Evolutionary conservation across 352 stramenopile genomes (phyloP).

Genomic region (Globisporangium sylvaticum): DNA sequence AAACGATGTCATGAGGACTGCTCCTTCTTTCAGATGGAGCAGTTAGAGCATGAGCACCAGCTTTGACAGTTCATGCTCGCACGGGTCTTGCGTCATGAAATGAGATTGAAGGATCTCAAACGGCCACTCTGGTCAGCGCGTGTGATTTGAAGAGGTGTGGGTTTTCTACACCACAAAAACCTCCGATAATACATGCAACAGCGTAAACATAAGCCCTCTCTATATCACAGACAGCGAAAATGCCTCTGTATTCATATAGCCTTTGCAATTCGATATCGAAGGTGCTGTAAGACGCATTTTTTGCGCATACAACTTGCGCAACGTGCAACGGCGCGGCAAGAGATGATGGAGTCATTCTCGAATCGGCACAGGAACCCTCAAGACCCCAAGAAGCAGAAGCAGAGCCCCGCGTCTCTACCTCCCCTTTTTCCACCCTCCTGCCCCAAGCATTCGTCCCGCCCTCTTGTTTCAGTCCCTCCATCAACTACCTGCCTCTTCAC

Average conservation of each 20-base stretch:
- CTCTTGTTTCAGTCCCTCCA: neutral
- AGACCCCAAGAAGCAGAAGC: constrained; percentile 4
- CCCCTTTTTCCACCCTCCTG: constrained; percentile 1
- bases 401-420: neutral
- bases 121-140: neutral
- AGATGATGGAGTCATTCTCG: constrained; percentile 9
- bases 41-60: neutral
- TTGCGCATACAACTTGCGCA: constrained; percentile 14
- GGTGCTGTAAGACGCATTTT: neutral
- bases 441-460: neutral
- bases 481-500: neutral
- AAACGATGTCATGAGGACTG: too few species aligned
- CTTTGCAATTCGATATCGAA: neutral
- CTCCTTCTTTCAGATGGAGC: neutral
- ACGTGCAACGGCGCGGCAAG: neutral
- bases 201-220: neutral
- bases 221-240: too few species aligned
- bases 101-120: neutral
- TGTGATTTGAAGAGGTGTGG: neutral
- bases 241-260: neutral
- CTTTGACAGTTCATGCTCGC: too few species aligned
- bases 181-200: neutral
- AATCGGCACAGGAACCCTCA: constrained; percentile 16
- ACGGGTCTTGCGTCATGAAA: neutral
- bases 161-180: neutral